Evolutionary conservation across 768 basidiomycete genomes (phyloP), one percentile per base, ranked within the genome.

Genomic region (Candolleomyces efflorescens): DNA sequence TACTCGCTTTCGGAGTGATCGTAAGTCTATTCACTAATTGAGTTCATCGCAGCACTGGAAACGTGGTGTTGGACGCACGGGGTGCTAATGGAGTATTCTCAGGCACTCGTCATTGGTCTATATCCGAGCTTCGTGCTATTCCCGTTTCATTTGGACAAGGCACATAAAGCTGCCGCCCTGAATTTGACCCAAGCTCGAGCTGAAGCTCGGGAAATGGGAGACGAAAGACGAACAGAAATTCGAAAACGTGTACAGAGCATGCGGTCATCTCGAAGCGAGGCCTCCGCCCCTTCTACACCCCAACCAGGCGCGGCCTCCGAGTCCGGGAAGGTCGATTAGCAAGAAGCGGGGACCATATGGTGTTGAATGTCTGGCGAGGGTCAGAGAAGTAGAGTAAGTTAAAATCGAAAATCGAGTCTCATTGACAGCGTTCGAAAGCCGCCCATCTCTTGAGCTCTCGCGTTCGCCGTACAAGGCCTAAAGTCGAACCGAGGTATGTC

Each of bases 101-200:
- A 57, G 56, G 56, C 50, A 11, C 39, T 63, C 6, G 7, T 59
- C n/a, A 38, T 55, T 4, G 62, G 62, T 4, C 22, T 60, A n/a
- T 60, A 60, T 48, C 59, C 62, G n/a, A 59, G 53, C 50, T 56
- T 81, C 18, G 64, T 81, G 57, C 59, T 72, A 57, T 67, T 69
- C 43, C 72, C 68, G 41, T 64, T 65, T 53, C 62, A 72, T 3
- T 65, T 74, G 13, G 79, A 81, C 38, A 73, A 73, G 60, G 70
- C 69, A 0, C 86, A 89, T 62, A 69, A 68, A 12, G 70, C 72
- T 2, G 89, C 88, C 0, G 80, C 77, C 0, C 69, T 71, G 9
- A 87, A 86, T 60, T 78, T 89, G 18, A 77, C 82, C 0, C 76
- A 81, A 57, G 88, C 85, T 3, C 77, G 83, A 17, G 66, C 68